These are phyloP conservation scores for Mycena citricolor DNA, from an alignment of 1,284 basidiomycete genomes.

Conservation along the genomic window DNA sequence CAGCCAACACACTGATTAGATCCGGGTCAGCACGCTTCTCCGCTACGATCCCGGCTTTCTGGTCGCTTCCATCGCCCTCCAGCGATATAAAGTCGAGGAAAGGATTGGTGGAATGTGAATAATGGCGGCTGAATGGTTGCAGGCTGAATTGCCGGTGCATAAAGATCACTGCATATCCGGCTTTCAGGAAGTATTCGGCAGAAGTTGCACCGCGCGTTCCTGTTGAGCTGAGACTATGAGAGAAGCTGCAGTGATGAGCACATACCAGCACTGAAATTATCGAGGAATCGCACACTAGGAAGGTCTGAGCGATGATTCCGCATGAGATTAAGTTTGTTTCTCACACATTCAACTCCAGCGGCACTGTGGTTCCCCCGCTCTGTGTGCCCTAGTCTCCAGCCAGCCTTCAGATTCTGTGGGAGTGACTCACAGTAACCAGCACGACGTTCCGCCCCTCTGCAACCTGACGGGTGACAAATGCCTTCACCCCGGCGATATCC, in stretches of 20 bases:
- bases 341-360: conserved; percentile 95
- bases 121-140: conserved; percentile 95
- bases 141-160: conserved; percentile 97
- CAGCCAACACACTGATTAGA: conserved; percentile 73
- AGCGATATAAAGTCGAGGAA: conserved; percentile 95
- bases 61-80: conserved; percentile 38
- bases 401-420: conserved; percentile 9
- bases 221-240: conserved; percentile 30
- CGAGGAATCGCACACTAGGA: conserved; percentile 91
- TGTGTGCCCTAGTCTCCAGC: conserved; percentile 34
- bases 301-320: conserved; percentile 22
- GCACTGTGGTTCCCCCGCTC: conserved; percentile 96
- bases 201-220: conserved; percentile 96
- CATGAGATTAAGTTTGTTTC: conserved; percentile 37
- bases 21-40: conserved; percentile 58
- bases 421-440: conserved; percentile 81
- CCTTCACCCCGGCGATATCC: conserved; percentile 59
- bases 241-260: conserved; percentile 5
- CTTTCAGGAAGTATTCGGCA: conserved; percentile 94
- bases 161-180: conserved; percentile 97
- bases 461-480: conserved; percentile 73
- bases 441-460: conserved; percentile 76
- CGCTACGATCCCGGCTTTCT: conserved; percentile 44
- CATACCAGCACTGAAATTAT: conserved; percentile 95
- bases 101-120: conserved; percentile 96